These are phyloP conservation scores for Scedosporium minutisporum DNA, from an alignment of 2,329 filamentous ascomycete genomes.

Conservation along the genomic window DNA sequence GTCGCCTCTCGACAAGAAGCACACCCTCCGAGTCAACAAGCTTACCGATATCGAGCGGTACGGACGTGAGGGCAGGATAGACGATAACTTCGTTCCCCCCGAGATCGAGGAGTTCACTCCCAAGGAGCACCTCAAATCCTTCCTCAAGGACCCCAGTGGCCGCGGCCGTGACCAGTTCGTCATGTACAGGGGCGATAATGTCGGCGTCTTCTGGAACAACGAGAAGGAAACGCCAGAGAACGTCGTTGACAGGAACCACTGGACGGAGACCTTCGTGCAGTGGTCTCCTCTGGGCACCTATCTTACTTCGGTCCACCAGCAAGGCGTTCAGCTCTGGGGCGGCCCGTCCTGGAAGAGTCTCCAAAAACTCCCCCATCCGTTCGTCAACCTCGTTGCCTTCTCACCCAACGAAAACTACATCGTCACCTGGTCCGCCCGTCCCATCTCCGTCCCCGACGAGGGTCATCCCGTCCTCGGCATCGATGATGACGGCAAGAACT, in stretches of 20 bases:
- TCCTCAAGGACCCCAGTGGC: conserved; percentile 69
- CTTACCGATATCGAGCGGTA: conserved; percentile 95
- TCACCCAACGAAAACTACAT: conserved; percentile 88
- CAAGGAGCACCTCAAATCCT: conserved; percentile 90
- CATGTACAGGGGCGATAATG: conserved; percentile 84
- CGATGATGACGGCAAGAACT: conserved; percentile 98
- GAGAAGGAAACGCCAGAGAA: conserved; percentile 83
- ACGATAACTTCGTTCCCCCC: conserved; percentile 80
- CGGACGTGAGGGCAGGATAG: conserved; percentile 83
- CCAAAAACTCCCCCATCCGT: conserved; percentile 89
- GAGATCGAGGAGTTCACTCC: conserved; percentile 82
- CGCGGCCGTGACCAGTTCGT: conserved; percentile 91
- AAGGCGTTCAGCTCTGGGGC: conserved; percentile 96
- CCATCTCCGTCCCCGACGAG: conserved; percentile 83
- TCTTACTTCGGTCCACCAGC: conserved; percentile 86
- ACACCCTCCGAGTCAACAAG: conserved; percentile 94
- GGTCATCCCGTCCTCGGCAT: conserved; percentile 74
- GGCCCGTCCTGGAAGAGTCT: conserved; percentile 81
- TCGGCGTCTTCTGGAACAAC: conserved; percentile 97
- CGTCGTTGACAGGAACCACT: conserved; percentile 85
- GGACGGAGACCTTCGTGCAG: conserved; percentile 96
- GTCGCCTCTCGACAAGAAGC: conserved; percentile 88
- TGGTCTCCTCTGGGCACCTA: conserved; percentile 95
- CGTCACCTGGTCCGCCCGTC: conserved; percentile 91
- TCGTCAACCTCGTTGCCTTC: conserved; percentile 92